Evolutionary conservation across 1,284 basidiomycete species (phyloP).

Genomic region (Trichosporon coremiiforme): DNA sequence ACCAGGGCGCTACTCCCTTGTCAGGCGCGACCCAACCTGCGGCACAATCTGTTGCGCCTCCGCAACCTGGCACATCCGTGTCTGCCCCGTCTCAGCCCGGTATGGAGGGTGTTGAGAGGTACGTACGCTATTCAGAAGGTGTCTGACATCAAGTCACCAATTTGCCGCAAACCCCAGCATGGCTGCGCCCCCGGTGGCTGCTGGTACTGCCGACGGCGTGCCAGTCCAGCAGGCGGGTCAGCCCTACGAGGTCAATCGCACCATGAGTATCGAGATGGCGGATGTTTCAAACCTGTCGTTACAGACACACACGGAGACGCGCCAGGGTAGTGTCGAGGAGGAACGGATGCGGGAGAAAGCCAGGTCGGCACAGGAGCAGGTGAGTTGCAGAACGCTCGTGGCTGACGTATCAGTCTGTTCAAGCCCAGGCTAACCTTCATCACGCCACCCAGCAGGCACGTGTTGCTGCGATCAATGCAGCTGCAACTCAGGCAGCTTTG

Average conservation of each 20-base stretch:
- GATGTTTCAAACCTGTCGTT: conserved; percentile 41
- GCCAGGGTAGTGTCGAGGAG: conserved; percentile 45
- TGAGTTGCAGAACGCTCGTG: conserved; percentile 28
- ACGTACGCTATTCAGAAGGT: not conserved
- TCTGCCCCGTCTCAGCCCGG: not conserved
- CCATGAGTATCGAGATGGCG: conserved; percentile 52
- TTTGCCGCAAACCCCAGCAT: not conserved
- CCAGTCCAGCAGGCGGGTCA: conserved; percentile 8
- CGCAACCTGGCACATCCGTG: not conserved
- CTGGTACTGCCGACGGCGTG: not conserved
- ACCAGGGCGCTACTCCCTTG: not conserved
- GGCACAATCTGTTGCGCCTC: conserved; percentile 17
- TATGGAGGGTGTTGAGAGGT: not conserved
- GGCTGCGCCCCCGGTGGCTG: not conserved
- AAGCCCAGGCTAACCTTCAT: conserved; percentile 55
- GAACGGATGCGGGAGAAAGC: conserved; percentile 55
- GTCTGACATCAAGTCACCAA: conserved; percentile 11
- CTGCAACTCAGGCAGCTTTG: conserved; percentile 54
- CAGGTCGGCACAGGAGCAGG: conserved; percentile 55
- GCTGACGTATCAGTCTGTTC: conserved; percentile 45
- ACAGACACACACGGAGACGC: conserved; percentile 27
- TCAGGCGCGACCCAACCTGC: not conserved
- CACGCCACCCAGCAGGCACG: conserved; percentile 56
- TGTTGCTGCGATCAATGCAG: conserved; percentile 56
- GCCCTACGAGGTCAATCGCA: conserved; percentile 31